Percentiles rank a stretch among this genome's conserved stretches.
Evolutionary conservation across 371 early-diverging fungal species (phyloP).

Genomic region (Syncephalastrum racemosum): DNA sequence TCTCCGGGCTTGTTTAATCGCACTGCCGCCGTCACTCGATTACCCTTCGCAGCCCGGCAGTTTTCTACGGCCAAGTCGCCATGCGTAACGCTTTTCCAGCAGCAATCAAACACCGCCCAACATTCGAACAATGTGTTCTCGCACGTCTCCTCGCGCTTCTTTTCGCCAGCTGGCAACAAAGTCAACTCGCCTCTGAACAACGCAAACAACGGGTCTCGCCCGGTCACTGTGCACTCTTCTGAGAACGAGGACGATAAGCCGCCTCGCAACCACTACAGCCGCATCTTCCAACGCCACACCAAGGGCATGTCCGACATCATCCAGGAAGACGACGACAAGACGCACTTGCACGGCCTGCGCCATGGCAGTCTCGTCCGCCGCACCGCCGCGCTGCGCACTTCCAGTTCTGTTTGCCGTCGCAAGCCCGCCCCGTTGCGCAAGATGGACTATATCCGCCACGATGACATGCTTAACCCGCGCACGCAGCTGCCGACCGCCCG

Average conservation of each 20-base stretch:
- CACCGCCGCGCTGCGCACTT: slow-evolving; percentile 2
- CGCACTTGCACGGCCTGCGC: neutral
- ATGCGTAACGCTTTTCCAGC: slow-evolving; percentile 17
- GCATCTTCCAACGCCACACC: neutral
- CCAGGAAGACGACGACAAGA: slow-evolving; percentile 7
- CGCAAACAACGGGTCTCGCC: too few relatives aligned
- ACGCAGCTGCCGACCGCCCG: too few relatives aligned
- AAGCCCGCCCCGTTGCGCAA: neutral
- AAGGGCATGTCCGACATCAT: slow-evolving; percentile 14
- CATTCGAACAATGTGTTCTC: slow-evolving; percentile 14
- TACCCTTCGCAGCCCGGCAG: slow-evolving; percentile 17
- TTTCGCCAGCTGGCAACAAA: slow-evolving; percentile 20
- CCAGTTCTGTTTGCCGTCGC: neutral
- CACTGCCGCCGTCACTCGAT: slow-evolving; percentile 11
- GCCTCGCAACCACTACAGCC: neutral
- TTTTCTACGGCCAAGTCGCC: slow-evolving; percentile 15
- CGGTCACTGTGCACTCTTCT: too few relatives aligned
- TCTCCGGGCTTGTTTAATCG: slow-evolving; percentile 14
- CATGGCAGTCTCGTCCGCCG: slow-evolving; percentile 14
- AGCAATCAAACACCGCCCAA: neutral
- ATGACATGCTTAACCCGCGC: slow-evolving; percentile 9
- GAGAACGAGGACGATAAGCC: slow-evolving; percentile 4
- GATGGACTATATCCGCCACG: slow-evolving; percentile 18
- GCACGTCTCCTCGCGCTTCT: slow-evolving; percentile 21
- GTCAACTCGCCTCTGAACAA: slow-evolving; percentile 8